Evolutionary conservation across 371 early-diverging fungal species (phyloP), one percentile per base, ranked within the genome.

Genomic region (Chytridium lagenaria): DNA sequence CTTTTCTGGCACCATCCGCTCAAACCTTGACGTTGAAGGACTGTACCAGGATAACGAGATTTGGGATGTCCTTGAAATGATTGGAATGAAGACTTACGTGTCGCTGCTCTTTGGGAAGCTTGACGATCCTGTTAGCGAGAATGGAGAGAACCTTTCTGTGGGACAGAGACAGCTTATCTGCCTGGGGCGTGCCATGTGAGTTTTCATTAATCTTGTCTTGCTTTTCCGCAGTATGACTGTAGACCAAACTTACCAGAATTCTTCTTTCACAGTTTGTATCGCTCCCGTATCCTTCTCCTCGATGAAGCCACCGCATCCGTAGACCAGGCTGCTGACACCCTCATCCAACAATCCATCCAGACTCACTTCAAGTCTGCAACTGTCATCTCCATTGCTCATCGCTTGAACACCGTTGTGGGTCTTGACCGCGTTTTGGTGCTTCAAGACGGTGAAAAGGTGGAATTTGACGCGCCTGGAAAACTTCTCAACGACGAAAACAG

Each of bases 21-120:
- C 86, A n/a, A 92, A 92, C 73, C 80, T 97, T 71, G 97, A 97
- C 83, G 95, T 95, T 31, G 90, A 93, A 72, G 78, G 77, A 51
- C 77, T 76, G 22, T 81, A 89, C 55, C 79, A 86, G 12, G 97
- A 97, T 77, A 88, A 83, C 7, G 91, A 89, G 33, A 68, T 98
- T 31, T 98, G 98, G 98, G 74, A 84, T 34, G 94, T 66, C 22
- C 44, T 66, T 2, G 66, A 44, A 30, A 66, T 66, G 66, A 30
- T 44, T 2, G 66, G 66, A 26, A 30, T 66, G 36, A 66, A 66
- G 66, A 30, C 2, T 2, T 71, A 73, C 50, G 74, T 86, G n/a
- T 16, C 67, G 28, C 51, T 36, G 0, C 55, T 77, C 15, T 34
- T 49, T 19, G 66, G 50, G 16, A 66, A 76, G 33, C 75, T 87